phyloP scores from a whole-genome alignment of 2,329 filamentous ascomycete species.

The Cladosporium oxysporum region DNA sequence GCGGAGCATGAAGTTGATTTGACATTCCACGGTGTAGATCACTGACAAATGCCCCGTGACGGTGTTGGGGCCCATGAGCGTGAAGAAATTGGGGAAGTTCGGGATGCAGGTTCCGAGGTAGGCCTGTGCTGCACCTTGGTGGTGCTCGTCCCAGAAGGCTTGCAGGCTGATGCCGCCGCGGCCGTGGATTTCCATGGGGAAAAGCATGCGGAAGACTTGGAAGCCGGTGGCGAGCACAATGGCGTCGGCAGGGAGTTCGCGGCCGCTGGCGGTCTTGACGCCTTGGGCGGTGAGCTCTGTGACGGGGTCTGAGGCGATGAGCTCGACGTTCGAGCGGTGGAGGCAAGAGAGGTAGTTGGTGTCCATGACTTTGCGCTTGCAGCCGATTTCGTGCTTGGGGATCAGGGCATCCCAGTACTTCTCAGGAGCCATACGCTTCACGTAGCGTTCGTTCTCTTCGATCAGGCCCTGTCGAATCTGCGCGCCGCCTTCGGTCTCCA shows the following conservation, averaged over 20 bases:
- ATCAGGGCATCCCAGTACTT: constrained; percentile 54
- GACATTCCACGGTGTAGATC: constrained; percentile 30
- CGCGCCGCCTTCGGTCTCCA: constrained; percentile 43
- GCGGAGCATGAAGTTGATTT: constrained; percentile 33
- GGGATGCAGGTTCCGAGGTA: constrained; percentile 32
- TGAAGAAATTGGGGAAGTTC: constrained; percentile 39
- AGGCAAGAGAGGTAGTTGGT: constrained; percentile 45
- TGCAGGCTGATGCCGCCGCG: constrained; percentile 32
- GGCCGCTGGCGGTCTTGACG: constrained; percentile 30
- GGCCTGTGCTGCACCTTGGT: constrained; percentile 32
- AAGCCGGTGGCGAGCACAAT: constrained; percentile 51
- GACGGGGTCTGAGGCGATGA: constrained; percentile 36
- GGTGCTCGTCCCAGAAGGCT: constrained; percentile 32
- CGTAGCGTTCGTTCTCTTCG: constrained; percentile 46
- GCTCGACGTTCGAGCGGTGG: constrained; percentile 30
- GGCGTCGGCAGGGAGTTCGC: constrained; percentile 30
- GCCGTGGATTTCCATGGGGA: constrained; percentile 43
- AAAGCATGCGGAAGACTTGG: constrained; percentile 42
- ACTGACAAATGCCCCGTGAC: constrained; percentile 31
- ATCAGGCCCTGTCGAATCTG: constrained; percentile 40
- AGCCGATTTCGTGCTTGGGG: constrained; percentile 66
- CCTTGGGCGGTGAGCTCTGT: constrained; percentile 40
- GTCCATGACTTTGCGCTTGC: constrained; percentile 60
- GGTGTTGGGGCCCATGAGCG: constrained; percentile 31
- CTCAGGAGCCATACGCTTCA: constrained; percentile 45